Evolutionary conservation across 208 protist species (phyloP), one percentile per base, ranked within the genome.

Genomic region (Herpetomonas samuelpessoai): DNA sequence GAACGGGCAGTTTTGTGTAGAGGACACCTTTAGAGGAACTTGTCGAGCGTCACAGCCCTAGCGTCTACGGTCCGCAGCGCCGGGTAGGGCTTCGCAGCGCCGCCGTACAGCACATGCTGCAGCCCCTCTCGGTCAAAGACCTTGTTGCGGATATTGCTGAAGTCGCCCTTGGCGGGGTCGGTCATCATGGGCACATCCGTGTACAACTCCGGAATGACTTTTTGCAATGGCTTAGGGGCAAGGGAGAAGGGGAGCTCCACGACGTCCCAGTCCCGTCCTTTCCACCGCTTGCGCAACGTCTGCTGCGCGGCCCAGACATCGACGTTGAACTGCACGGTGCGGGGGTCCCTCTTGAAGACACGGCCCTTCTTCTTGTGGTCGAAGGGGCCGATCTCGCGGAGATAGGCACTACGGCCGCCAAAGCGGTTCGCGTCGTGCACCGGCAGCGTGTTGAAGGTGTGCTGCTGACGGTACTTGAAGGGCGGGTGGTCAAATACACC

Each of bases 241-340:
- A 88, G 39, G 14, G 67, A 65, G 48, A 91, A 96, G 0, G 91
- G 91, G 59, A 96, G 57, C 73, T 96, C 87, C 29, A 94, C 72
- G 46, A 96, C 86, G 19, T 91, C 81, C 83, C 85, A 96, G 57
- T 96, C 91, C 0, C 91, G 71, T 38, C 71, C 63, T 68, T 94
- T 96, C 91, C 91, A 96, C n/a, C 66, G 59, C 70, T 91, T 90
- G 24, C 91, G 83, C 60, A 93, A 68, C 28, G 88, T 83, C 59
- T 93, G 85, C 70, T 96, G 88, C 7, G 91, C 91, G n/a, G 66
- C 67, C 86, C 88, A 96, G 21, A 94, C 70, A 71, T 93, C 91
- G 30, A 96, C 87, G 70, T 94, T 96, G 57, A 81, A 94, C 71
- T 93, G 85, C 59, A 87, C 64, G 28, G 81, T 92, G 2, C 65